phyloP scores from a whole-genome alignment of 306 rosid species.

The Crotalaria pallida region DNA sequence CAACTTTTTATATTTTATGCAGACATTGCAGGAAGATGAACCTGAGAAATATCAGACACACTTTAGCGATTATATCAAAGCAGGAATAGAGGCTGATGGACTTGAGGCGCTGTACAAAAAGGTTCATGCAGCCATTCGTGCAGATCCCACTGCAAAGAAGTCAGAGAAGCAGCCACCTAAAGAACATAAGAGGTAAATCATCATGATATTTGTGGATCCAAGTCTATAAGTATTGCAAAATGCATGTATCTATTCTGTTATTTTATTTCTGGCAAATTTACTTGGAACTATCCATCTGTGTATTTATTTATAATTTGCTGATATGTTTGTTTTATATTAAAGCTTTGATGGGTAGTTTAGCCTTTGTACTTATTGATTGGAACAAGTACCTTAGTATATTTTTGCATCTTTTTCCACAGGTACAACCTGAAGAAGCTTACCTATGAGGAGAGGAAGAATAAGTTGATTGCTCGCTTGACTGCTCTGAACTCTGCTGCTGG shows the following conservation, averaged over 20 bases:
- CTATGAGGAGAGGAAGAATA: slow-evolving; percentile 57
- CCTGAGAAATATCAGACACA: slow-evolving; percentile 82
- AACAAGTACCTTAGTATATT: not conserved
- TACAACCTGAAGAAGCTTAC: slow-evolving; percentile 67
- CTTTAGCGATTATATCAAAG: slow-evolving; percentile 65
- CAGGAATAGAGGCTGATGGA: slow-evolving; percentile 53
- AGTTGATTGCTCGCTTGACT: slow-evolving; percentile 46
- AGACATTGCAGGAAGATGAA: slow-evolving; percentile 71
- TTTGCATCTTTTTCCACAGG: slow-evolving; percentile 14
- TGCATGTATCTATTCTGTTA: not conserved
- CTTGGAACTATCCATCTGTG: not conserved
- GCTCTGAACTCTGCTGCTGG: slow-evolving; percentile 57
- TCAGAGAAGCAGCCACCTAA: slow-evolving; percentile 53
- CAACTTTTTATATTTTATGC: not conserved
- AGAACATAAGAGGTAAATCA: slow-evolving; percentile 59
- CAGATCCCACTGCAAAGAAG: slow-evolving; percentile 46
- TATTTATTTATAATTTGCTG: not conserved
- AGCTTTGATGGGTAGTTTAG: not conserved
- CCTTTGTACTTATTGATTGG: not conserved
- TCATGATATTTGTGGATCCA: not conserved
- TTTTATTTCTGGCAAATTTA: not conserved
- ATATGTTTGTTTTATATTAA: not conserved
- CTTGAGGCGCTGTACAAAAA: slow-evolving; percentile 65
- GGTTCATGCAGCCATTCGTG: slow-evolving; percentile 85
- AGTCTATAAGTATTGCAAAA: not conserved